Percentiles rank a stretch among this genome's conserved stretches.
Evolutionary conservation across 441 rosid genomes (phyloP).

Genomic region (Corymbia calophylla): DNA sequence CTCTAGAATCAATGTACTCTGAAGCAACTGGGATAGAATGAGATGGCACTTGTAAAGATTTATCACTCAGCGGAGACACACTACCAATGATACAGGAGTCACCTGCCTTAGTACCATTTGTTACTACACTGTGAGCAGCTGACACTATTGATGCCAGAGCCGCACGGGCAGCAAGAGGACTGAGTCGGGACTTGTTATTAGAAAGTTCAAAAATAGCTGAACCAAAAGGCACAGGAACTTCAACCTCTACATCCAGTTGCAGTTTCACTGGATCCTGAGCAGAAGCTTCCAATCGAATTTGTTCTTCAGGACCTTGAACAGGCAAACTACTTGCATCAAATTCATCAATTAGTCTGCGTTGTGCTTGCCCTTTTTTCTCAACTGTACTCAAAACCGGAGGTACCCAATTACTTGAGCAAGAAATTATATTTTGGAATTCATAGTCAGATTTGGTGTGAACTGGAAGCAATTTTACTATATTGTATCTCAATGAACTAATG

Average conservation of each 20-base stretch:
- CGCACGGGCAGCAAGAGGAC: conserved; percentile 13
- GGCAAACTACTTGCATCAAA: not conserved
- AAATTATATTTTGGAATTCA: not conserved
- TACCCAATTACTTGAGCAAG: not conserved
- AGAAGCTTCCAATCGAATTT: not conserved
- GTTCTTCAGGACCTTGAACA: not conserved
- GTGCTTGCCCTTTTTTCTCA: not conserved
- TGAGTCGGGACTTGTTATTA: conserved; percentile 2
- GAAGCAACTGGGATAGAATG: not conserved
- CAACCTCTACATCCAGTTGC: not conserved
- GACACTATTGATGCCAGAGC: conserved; percentile 7
- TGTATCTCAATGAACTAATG: not conserved
- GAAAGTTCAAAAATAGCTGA: not conserved
- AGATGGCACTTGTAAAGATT: not conserved
- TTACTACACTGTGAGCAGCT: not conserved
- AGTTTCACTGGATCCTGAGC: not conserved
- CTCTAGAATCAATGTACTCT: not conserved
- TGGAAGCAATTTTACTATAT: not conserved
- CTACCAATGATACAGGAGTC: not conserved
- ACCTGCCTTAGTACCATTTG: not conserved
- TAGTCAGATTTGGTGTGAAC: not conserved
- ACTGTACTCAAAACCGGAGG: not conserved
- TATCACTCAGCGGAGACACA: not conserved
- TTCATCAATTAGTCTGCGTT: not conserved
- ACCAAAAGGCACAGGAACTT: not conserved